phyloP scores from a whole-genome alignment of 1,284 basidiomycete species.

The Puccinia horiana region DNA sequence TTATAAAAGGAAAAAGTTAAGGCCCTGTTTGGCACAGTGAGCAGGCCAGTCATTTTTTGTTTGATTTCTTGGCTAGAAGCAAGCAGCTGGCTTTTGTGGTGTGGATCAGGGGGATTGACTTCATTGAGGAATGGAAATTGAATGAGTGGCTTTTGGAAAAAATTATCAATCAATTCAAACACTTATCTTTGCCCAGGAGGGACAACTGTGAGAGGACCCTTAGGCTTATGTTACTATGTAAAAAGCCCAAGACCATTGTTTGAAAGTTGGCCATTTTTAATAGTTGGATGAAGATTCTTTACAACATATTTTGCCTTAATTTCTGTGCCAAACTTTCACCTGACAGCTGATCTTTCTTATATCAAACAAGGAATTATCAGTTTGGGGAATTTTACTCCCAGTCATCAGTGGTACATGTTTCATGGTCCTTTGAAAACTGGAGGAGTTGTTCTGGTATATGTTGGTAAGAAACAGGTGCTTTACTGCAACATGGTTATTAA shows the following conservation, averaged over 20 bases:
- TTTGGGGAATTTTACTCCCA: conserved; percentile 1
- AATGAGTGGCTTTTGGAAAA: background rate
- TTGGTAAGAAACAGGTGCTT: conserved; percentile 11
- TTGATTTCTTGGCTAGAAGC: no score
- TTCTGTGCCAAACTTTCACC: background rate
- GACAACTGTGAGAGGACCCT: background rate
- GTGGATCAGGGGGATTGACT: background rate
- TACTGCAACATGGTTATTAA: background rate
- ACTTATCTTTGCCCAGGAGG: background rate
- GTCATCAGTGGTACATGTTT: background rate
- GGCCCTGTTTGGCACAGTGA: no score
- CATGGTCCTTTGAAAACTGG: conserved; percentile 5
- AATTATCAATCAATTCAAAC: background rate
- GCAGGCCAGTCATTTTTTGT: no score
- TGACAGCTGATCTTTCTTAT: background rate
- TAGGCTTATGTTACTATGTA: background rate
- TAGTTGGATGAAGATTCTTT: background rate
- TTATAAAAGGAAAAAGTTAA: no score
- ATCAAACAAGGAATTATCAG: background rate
- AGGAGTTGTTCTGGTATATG: background rate
- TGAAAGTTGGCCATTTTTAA: conserved; percentile 7
- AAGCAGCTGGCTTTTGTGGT: no score
- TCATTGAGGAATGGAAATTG: background rate
- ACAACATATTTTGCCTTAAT: background rate
- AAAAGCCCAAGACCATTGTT: background rate